phyloP scores from a whole-genome alignment of 495 filamentous ascomycete genomes.

The Parathielavia appendiculata region DNA sequence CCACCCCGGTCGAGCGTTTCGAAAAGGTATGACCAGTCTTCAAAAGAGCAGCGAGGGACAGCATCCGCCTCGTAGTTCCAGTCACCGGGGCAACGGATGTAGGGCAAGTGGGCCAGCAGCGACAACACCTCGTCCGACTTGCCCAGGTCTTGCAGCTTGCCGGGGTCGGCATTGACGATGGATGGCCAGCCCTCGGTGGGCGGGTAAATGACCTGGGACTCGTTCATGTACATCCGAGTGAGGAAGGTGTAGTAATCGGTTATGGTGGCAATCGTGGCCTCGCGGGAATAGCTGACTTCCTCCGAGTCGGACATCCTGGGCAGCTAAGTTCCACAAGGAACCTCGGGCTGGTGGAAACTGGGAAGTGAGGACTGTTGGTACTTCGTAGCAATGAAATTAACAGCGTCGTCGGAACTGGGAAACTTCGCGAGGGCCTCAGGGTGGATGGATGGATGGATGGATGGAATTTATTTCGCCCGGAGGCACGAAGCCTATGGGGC shows the following conservation, averaged over 20 bases:
- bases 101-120: conserved; percentile 27
- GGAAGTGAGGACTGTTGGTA: no score
- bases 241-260: conserved; percentile 28
- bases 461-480: no score
- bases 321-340: no score
- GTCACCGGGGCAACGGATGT: conserved; percentile 13
- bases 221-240: conserved; percentile 23
- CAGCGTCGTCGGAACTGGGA: no score
- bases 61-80: neutral
- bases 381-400: no score
- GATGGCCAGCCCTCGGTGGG: conserved; percentile 26
- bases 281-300: conserved; percentile 23
- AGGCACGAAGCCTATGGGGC: no score
- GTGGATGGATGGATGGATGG: no score
- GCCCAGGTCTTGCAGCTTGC: neutral
- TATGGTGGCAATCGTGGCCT: conserved; percentile 18
- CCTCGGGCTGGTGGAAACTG: no score
- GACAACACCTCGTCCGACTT: conserved; percentile 21
- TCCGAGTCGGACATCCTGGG: conserved; percentile 13
- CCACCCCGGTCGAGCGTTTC: neutral
- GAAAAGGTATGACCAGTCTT: conserved; percentile 17
- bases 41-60: neutral
- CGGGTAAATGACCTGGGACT: conserved; percentile 19
- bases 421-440: no score
- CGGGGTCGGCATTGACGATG: conserved; percentile 19